Evolutionary conservation across 164 flowering plant species (phyloP).

Genomic region (Paratinospora sagittata): DNA sequence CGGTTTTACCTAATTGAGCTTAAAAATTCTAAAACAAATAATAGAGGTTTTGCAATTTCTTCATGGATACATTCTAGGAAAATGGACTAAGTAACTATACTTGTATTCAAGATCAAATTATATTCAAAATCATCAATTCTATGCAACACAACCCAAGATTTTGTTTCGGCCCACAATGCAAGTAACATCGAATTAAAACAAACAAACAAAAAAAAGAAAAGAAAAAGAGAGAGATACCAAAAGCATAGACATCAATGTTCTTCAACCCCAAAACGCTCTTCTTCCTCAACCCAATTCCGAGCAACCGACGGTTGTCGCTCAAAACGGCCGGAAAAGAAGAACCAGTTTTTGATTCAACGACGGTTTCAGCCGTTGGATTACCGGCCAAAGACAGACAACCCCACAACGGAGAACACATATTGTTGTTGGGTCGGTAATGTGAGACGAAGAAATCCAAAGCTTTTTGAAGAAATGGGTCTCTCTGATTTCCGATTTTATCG

Average conservation of each 20-base stretch:
- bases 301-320: constrained; percentile 42
- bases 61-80: too few species aligned
- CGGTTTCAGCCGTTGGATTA: constrained; percentile 22
- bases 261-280: constrained; percentile 78
- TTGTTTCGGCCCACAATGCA: too few species aligned
- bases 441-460: constrained; percentile 38
- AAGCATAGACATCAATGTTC: constrained; percentile 92
- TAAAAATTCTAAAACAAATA: too few species aligned
- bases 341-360: constrained; percentile 61
- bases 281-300: constrained; percentile 78
- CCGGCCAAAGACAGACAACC: constrained; percentile 67
- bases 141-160: too few species aligned
- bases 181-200: neutral
- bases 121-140: too few species aligned
- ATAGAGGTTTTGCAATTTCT: too few species aligned
- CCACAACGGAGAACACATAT: constrained; percentile 38
- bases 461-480: constrained; percentile 35
- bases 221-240: constrained; percentile 48
- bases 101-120: too few species aligned
- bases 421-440: constrained; percentile 5
- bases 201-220: too few species aligned
- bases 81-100: too few species aligned
- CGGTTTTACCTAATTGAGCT: too few species aligned
- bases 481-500: constrained; percentile 19
- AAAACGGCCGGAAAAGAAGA: constrained; percentile 55